Evolutionary conservation across 2,329 filamentous ascomycete genomes (phyloP).

Genomic region (Aureobasidium sp.): DNA sequence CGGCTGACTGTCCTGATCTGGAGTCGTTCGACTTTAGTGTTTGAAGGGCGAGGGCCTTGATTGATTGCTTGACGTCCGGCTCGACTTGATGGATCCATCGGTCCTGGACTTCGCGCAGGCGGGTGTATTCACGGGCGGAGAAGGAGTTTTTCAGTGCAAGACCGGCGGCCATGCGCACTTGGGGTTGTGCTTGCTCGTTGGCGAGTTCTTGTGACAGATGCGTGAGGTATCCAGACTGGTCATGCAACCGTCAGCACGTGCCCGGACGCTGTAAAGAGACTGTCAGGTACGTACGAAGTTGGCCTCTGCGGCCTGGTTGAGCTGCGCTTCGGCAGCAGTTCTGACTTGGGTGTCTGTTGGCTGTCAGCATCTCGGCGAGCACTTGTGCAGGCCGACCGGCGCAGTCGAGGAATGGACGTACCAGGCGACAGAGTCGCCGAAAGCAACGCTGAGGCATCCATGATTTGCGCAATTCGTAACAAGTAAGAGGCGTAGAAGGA

Average conservation of each 20-base stretch:
- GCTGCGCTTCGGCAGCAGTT: slow-evolving; percentile 88
- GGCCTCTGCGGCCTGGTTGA: slow-evolving; percentile 82
- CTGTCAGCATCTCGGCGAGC: neutral
- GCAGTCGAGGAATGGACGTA: slow-evolving; percentile 46
- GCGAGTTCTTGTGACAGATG: slow-evolving; percentile 91
- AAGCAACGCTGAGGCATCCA: slow-evolving; percentile 98
- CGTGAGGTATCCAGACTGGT: slow-evolving; percentile 80
- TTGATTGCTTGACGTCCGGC: slow-evolving; percentile 71
- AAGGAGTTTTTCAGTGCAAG: slow-evolving; percentile 98
- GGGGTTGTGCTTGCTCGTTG: slow-evolving; percentile 74
- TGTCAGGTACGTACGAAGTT: slow-evolving; percentile 71
- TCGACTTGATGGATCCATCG: slow-evolving; percentile 88
- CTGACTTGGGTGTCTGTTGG: slow-evolving; percentile 77
- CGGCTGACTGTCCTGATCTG: slow-evolving; percentile 80
- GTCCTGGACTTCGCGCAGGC: slow-evolving; percentile 81
- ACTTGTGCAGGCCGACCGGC: neutral
- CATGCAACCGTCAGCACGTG: slow-evolving; percentile 23
- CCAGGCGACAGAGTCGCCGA: slow-evolving; percentile 92
- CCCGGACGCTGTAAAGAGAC: slow-evolving; percentile 27
- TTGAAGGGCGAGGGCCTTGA: slow-evolving; percentile 86
- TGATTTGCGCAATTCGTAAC: slow-evolving; percentile 42
- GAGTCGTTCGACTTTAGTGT: slow-evolving; percentile 73
- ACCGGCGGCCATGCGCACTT: slow-evolving; percentile 90
- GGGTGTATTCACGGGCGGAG: slow-evolving; percentile 79
- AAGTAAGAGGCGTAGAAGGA: neutral